These are phyloP conservation scores for Martensiomyces pterosporus DNA, from an alignment of 192 early-diverging fungal species.

Conservation along the genomic window DNA sequence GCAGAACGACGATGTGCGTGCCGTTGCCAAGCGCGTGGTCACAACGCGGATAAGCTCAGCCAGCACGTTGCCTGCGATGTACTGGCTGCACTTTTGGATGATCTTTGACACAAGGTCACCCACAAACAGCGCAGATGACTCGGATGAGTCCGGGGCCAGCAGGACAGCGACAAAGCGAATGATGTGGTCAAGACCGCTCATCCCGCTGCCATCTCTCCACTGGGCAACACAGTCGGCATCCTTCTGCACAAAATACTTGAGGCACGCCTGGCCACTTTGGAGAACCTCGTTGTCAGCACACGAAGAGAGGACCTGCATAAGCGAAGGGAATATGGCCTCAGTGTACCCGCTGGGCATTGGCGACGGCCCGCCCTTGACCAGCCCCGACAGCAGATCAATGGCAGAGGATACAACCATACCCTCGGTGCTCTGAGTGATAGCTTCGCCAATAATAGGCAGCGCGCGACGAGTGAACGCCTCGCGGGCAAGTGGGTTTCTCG, in stretches of 20 bases:
- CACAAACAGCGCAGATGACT: conserved; percentile 82
- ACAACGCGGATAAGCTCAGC: conserved; percentile 79
- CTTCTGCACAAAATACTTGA: conserved; percentile 76
- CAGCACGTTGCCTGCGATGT: conserved; percentile 37
- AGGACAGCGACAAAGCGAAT: conserved; percentile 79
- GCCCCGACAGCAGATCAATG: conserved; percentile 66
- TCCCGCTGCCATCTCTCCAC: conserved; percentile 57
- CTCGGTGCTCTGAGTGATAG: conserved; percentile 52
- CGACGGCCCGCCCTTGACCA: conserved; percentile 67
- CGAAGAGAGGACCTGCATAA: conserved; percentile 70
- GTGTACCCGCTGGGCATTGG: conserved; percentile 70
- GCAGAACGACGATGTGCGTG: conserved; percentile 75
- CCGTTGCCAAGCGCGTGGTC: conserved; percentile 61
- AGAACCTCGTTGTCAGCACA: conserved; percentile 73
- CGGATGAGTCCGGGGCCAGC: conserved; percentile 66
- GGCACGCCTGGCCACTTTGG: conserved; percentile 84
- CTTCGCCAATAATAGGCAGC: conserved; percentile 63
- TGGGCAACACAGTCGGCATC: conserved; percentile 66
- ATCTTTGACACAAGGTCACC: conserved; percentile 85
- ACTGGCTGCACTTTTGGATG: conserved; percentile 65
- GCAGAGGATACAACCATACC: conserved; percentile 46
- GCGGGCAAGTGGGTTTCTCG: conserved; percentile 60
- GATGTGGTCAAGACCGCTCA: conserved; percentile 73
- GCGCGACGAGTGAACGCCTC: conserved; percentile 67
- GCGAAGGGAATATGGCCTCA: conserved; percentile 70